Base-by-base conservation (phyloP, 345 rosid genomes). In the Trapa incisa region DNA sequence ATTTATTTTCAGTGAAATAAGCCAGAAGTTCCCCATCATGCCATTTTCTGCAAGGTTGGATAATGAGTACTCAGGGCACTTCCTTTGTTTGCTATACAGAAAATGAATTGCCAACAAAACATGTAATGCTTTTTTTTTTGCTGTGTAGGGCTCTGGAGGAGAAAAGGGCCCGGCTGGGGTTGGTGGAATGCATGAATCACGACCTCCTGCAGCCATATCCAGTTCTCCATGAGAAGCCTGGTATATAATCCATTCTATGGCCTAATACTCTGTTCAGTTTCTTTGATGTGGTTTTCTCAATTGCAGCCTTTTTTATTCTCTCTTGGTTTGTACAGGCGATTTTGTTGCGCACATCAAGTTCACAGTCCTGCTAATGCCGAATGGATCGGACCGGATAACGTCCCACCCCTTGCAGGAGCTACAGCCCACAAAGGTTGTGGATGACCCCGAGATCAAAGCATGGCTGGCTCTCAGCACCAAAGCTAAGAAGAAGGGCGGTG, bases 401-500 rank as follows among this genome's bases (percentile, higher is more conserved):
- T 81, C 93, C 37, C 96, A 91, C 71, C 15, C 87, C 9, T 71
- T 89, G 71, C 97, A 91, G 78, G 96, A 95, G 74, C 74, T 91
- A 78, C 84, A 83, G 71, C 82, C 96, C 22, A 78, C 89, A 0
- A 95, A 86, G 76, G 75, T 87, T 8, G 45, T 86, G 37, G 99
- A 89, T 41, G 96, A 91, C 75, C 97, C 96, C 37, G 93, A 86
- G 79, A 87, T 95, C 84, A 91, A 89, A 76, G 96, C 90, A 7
- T 95, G 97, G 99, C 77, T 95, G 69, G 89, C 99, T 67, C 76
- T 95, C 83, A 92, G 88, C 54, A 83, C 84, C 48, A 95, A 89
- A 74, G 86, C 92, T 65, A 95, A 95, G 87, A 95, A 89, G 83
- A 89, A 86, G 48, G 96, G 97, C 71, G 99, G 97, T 64, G 99